Evolutionary conservation across 2,329 filamentous ascomycete genomes (phyloP), one percentile per base, ranked within the genome.

Genomic region (Diplocarpon mali): DNA sequence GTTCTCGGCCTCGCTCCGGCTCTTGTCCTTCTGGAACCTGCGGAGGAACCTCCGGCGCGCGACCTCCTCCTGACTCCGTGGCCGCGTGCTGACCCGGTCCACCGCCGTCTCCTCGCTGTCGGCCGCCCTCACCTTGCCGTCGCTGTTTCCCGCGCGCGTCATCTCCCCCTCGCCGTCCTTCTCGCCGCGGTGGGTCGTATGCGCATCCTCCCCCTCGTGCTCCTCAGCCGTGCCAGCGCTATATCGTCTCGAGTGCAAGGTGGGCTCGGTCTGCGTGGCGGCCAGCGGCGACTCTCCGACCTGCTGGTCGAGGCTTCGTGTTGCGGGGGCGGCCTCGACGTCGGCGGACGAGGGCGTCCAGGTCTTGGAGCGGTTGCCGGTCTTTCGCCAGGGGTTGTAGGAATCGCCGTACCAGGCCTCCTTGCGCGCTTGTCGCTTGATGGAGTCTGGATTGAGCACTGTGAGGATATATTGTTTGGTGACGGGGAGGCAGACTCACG

Each of bases 341-440:
- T 54, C 51, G 29, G 29, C 40, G 28, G 35, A 17, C 10, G 35
- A 14, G 14, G 35, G 10, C 35, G 44, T 14, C 46, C 48, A 53
- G n/a, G 57, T 56, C 27, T 44, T 53, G 6, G 53, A 50, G 27
- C 55, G 43, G n/a, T 32, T 32, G 2, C 43, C 48, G 9, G 45
- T 55, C 39, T 57, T 58, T 13, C 49, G 45, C 38, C 55, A 61
- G 4, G 59, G 58, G 42, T 60, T 61, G n/a, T 38, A 53, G 2
- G 53, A 56, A 31, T 59, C 54, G 43, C 54, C 49, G 42, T 57
- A 56, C 58, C 58, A 60, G 27, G 59, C 59, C 40, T 60, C 58
- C 40, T 58, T 57, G 35, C 54, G 52, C 47, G 59, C 59, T 30
- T 51, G 47, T 37, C 57, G 53, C 44, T 56, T 54, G 15, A 58